Conservation (phyloP, 441 rosid genomes). For the Euphorbia schlechtendalii region DNA sequence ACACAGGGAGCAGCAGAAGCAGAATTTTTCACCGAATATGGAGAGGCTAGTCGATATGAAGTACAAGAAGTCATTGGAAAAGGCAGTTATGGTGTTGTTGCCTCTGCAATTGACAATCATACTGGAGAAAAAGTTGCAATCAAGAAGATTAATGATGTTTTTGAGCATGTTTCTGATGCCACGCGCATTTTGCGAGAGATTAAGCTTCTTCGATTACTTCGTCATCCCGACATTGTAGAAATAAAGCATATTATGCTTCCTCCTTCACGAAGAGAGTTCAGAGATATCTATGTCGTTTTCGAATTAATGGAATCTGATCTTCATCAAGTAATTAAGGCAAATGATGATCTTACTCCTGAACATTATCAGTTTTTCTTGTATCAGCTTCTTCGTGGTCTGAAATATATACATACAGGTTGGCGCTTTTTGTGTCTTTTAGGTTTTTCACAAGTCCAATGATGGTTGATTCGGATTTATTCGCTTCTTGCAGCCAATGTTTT, state of each 20-base stretch:
- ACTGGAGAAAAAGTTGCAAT: constrained; percentile 89
- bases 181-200: constrained; percentile 91
- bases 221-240: constrained; percentile 88
- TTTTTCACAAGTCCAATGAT: constrained; percentile 5
- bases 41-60: constrained; percentile 83
- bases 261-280: constrained; percentile 85
- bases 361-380: constrained; percentile 94
- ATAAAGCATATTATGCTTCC: constrained; percentile 96
- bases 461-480: constrained; percentile 17
- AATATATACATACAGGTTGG: constrained; percentile 86
- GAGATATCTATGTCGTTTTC: constrained; percentile 74
- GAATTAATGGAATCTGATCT: constrained; percentile 99
- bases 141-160: constrained; percentile 92
- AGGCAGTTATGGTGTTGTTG: constrained; percentile 98
- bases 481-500: constrained; percentile 81
- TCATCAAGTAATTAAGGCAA: constrained; percentile 91
- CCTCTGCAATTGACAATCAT: constrained; percentile 77
- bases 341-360: constrained; percentile 92
- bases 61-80: constrained; percentile 90
- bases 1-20: constrained; percentile 49
- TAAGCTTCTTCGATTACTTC: constrained; percentile 79
- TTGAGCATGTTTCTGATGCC: constrained; percentile 97
- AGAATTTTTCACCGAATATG: constrained; percentile 96
- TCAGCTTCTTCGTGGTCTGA: constrained; percentile 94
- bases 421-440: constrained; percentile 10